Conservation (phyloP, 805 yeast genomes). For the Pichia gijzeniarum region DNA sequence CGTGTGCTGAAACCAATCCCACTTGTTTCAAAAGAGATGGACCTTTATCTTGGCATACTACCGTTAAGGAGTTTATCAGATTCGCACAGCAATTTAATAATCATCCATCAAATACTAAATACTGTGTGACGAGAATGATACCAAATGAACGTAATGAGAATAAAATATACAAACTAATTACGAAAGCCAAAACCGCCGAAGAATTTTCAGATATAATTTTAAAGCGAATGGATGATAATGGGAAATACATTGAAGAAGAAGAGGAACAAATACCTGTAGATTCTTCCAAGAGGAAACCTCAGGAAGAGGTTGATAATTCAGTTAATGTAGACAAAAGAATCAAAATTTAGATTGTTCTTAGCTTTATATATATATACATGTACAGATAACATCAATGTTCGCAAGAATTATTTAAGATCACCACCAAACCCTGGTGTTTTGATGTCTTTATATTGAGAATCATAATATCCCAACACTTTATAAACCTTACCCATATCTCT, state of each 20-base stretch:
- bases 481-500: conserved; percentile 71
- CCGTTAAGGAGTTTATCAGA: conserved; percentile 49
- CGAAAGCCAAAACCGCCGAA: conserved; percentile 48
- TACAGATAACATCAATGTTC: neutral
- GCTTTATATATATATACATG: neutral
- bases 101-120: conserved; percentile 70
- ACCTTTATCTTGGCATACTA: conserved; percentile 47
- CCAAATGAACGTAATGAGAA: conserved; percentile 38
- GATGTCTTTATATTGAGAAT: conserved; percentile 33
- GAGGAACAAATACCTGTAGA: neutral
- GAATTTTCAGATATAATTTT: conserved; percentile 37
- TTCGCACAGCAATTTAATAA: conserved; percentile 54
- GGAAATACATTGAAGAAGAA: conserved; percentile 19
- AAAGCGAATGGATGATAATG: conserved; percentile 33
- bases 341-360: neutral
- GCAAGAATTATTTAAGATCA: neutral
- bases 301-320: too few species aligned
- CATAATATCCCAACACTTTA: conserved; percentile 55
- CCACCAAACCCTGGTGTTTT: conserved; percentile 49
- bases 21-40: conserved; percentile 51
- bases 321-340: neutral
- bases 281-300: too few species aligned
- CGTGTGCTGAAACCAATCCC: conserved; percentile 82
- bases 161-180: conserved; percentile 48
- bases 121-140: conserved; percentile 66